These are phyloP conservation scores for Mortierella sp. DNA, from an alignment of 371 early-diverging fungal genomes.

Conservation along the genomic window DNA sequence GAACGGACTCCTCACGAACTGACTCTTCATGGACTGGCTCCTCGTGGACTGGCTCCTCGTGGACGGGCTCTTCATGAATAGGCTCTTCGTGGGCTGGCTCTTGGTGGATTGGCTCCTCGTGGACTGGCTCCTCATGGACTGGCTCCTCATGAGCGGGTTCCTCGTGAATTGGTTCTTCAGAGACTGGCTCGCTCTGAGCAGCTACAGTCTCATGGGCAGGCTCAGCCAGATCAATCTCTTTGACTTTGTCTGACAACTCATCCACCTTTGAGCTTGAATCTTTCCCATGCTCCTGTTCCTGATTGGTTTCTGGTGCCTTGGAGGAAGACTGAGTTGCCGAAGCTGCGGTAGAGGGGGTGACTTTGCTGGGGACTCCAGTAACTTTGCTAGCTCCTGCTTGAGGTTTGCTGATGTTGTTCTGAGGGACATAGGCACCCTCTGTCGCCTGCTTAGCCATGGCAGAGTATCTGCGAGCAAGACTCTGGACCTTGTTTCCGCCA, in stretches of 20 bases:
- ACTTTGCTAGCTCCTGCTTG: not conserved
- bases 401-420: slow-evolving; percentile 28
- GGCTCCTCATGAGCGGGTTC: slow-evolving; percentile 21
- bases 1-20: not conserved
- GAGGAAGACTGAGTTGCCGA: not conserved
- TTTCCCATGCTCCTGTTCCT: slow-evolving; percentile 30
- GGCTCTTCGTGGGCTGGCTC: slow-evolving; percentile 10
- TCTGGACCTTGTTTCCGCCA: slow-evolving; percentile 37
- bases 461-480: slow-evolving; percentile 43
- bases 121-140: slow-evolving; percentile 5
- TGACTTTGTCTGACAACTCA: slow-evolving; percentile 24
- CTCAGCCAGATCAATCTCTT: slow-evolving; percentile 28
- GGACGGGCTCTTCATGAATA: slow-evolving; percentile 16
- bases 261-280: slow-evolving; percentile 20
- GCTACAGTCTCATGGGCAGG: too few relatives aligned
- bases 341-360: slow-evolving; percentile 7
- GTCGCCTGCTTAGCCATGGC: slow-evolving; percentile 50
- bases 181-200: slow-evolving; percentile 14
- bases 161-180: not conserved
- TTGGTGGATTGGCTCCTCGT: not conserved
- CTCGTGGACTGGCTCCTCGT: not conserved
- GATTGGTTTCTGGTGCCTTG: slow-evolving; percentile 15
- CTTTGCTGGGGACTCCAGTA: slow-evolving; percentile 9
- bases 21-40: not conserved
- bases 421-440: slow-evolving; percentile 18